Percentiles rank a stretch among this genome's conserved stretches.
Conservation (phyloP, 768 basidiomycete genomes). For the Crucibulum laeve region DNA sequence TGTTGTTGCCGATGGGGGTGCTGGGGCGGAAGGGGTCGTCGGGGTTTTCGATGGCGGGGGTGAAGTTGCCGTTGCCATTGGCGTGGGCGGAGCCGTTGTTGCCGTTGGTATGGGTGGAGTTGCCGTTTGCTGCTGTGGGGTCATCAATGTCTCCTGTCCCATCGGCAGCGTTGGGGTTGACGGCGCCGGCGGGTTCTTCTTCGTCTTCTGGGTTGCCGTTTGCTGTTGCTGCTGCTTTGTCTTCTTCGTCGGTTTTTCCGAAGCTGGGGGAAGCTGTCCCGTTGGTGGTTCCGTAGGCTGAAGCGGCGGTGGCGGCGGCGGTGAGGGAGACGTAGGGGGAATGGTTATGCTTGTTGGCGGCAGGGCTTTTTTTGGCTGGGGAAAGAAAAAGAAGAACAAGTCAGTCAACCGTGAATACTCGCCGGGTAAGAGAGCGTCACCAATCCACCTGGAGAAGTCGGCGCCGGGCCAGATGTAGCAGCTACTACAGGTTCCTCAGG, state of each 20-base stretch:
- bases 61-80: not conserved
- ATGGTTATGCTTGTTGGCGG: not conserved
- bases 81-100: slow-evolving; percentile 5
- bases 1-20: too few relatives aligned
- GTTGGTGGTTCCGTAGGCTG: not conserved
- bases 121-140: slow-evolving; percentile 7
- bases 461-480: slow-evolving; percentile 2
- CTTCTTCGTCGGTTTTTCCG: too few relatives aligned
- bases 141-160: slow-evolving; percentile 6
- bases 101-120: slow-evolving; percentile 7
- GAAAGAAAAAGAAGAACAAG: slow-evolving; percentile 7
- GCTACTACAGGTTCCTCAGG: not conserved
- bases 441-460: slow-evolving; percentile 29
- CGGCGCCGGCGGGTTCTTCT: slow-evolving; percentile 11
- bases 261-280: too few relatives aligned
- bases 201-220: slow-evolving; percentile 6
- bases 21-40: not conserved
- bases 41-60: not conserved
- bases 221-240: not conserved
- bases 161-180: slow-evolving; percentile 2
- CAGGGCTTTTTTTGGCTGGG: not conserved
- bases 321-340: not conserved
- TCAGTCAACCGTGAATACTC: slow-evolving; percentile 10
- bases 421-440: slow-evolving; percentile 15
- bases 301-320: slow-evolving; percentile 3